Evolutionary conservation across 257 asterid species (phyloP).

Genomic region (Fraxinus pennsylvanica): DNA sequence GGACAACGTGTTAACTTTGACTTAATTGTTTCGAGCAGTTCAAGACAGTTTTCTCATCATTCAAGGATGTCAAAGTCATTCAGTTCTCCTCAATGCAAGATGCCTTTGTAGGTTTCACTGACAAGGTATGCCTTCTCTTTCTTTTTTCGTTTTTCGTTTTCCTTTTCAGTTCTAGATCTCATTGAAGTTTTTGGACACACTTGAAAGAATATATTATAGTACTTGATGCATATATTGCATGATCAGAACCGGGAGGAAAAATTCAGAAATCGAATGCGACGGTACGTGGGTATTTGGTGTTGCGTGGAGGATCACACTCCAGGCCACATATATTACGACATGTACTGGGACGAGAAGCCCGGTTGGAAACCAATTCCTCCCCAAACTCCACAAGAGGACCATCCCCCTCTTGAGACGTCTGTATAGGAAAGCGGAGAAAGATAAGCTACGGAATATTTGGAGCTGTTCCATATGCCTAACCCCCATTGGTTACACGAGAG

Average conservation of each 20-base stretch:
- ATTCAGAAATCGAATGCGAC: slow-evolving; percentile 83
- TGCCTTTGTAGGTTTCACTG: slow-evolving; percentile 78
- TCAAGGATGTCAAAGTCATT: slow-evolving; percentile 78
- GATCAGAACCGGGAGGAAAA: slow-evolving; percentile 68
- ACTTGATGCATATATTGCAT: slow-evolving; percentile 2
- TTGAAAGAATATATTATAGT: neutral
- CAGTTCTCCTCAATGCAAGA: slow-evolving; percentile 93
- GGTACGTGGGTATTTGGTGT: slow-evolving; percentile 91
- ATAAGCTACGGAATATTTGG: neutral
- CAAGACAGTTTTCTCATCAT: slow-evolving; percentile 68
- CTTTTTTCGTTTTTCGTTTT: neutral
- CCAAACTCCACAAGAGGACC: slow-evolving; percentile 76
- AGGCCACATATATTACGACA: slow-evolving; percentile 90
- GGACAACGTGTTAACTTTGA: neutral
- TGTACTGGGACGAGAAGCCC: slow-evolving; percentile 97
- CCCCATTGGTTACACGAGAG: neutral
- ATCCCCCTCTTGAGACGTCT: slow-evolving; percentile 50
- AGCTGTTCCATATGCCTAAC: slow-evolving; percentile 16
- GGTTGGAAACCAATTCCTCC: slow-evolving; percentile 89
- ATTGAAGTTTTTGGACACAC: neutral
- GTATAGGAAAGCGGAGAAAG: slow-evolving; percentile 9
- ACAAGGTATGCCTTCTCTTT: slow-evolving; percentile 60
- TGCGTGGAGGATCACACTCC: slow-evolving; percentile 68
- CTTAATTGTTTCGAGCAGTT: slow-evolving; percentile 51
- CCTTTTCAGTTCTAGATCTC: neutral